Evolutionary conservation across 805 yeast genomes (phyloP), one percentile per base, ranked within the genome.

Genomic region (Scheffersomyces coipomensis): DNA sequence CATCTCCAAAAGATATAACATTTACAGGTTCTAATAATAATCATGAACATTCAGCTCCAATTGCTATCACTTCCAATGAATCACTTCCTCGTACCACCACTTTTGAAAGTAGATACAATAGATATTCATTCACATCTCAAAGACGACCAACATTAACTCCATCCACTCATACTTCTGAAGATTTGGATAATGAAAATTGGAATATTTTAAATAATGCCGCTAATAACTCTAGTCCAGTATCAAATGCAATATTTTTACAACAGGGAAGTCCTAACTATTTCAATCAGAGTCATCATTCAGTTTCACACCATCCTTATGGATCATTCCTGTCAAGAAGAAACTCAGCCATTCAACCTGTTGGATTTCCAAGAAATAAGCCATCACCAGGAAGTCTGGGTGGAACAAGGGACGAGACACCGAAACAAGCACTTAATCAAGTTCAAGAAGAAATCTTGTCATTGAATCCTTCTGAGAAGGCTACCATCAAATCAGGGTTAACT

Each of bases 101-200:
- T 5, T 6, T 4, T 13, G 4, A 17, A 4, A 27, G 18, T 4
- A 13, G 30, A 5, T 12, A n/a, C 10, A 17, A 27, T 13, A 27
- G 10, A 12, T 27, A 27, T 12, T 27, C 30, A 17, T 27, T 27
- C 15, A 13, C 30, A 6, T 27, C 30, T 13, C 30, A 27, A 13
- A 7, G 30, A 27, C n/a, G 30, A 27, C 30, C 30, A 23, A 24
- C 39, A 24, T 17, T 23, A 12, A 21, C 33, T 5, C 3, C 27
- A 10, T 22, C n/a, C n/a, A n/a, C 22, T 4, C 46, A 39, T 26
- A 19, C 40, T 2, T 33, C 45, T 13, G 43, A 38, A 29, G 73
- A 67, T 39, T 46, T 64, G 33, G 72, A 67, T 43, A 57, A 67
- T 36, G 72, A 66, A 35, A 65, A 66, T 43, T 42, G 49, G 29